Evolutionary conservation across 1,139 yeast species (phyloP).

Genomic region (Ashbya aceris): DNA sequence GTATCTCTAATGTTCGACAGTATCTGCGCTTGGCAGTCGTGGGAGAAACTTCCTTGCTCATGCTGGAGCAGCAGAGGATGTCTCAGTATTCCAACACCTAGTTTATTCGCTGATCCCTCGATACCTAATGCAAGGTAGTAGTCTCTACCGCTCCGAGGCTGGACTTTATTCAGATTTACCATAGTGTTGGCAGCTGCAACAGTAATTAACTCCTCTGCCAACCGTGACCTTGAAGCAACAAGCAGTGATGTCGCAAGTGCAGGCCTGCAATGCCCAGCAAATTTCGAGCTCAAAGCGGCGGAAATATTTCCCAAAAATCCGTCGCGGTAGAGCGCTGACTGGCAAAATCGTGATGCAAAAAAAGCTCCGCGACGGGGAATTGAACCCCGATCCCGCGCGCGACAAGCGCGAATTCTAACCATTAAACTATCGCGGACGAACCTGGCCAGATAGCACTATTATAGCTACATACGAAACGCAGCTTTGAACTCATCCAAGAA

Average conservation of each 20-base stretch:
- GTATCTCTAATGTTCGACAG: conserved; percentile 88
- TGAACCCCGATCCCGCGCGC: conserved; percentile 35
- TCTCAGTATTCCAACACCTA: conserved; percentile 85
- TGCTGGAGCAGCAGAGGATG: conserved; percentile 50
- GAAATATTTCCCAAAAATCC: no score
- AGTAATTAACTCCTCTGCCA: no score
- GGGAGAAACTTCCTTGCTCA: conserved; percentile 29
- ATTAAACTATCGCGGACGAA: conserved; percentile 32
- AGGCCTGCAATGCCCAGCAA: neutral
- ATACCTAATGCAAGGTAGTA: conserved; percentile 73
- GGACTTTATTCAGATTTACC: conserved; percentile 22
- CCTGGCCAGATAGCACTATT: no score
- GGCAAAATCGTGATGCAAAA: conserved; percentile 6
- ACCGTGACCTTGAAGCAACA: neutral
- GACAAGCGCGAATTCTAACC: conserved; percentile 34
- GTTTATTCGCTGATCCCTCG: conserved; percentile 94
- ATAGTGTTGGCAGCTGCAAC: conserved; percentile 3
- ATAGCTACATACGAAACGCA: no score
- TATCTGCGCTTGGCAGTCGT: conserved; percentile 46
- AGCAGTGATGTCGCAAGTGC: neutral
- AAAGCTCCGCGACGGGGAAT: conserved; percentile 33
- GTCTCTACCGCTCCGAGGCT: conserved; percentile 33
- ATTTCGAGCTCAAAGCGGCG: no score
- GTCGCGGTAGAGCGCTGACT: no score
- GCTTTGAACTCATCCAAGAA: no score